Conservation (phyloP, 345 rosid genomes). For the Pistacia atlantica region DNA sequence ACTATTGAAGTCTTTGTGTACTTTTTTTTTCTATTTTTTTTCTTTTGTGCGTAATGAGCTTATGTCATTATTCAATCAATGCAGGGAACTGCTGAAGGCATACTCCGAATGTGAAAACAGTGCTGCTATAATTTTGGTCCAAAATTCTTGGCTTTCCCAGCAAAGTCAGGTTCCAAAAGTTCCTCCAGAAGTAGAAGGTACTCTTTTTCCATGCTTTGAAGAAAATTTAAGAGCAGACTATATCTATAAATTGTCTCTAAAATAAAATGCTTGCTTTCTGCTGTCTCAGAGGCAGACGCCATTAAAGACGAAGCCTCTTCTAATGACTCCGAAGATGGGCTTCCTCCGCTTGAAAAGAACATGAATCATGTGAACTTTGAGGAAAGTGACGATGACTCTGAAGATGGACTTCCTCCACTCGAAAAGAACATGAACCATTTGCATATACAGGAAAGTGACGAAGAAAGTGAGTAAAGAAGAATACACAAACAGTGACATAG, state of each 20-base stretch:
- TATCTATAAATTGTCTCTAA: neutral
- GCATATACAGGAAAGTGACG: conserved; percentile 55
- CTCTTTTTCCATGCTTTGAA: neutral
- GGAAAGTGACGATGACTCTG: conserved; percentile 73
- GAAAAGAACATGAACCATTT: conserved; percentile 86
- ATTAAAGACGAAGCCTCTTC: conserved; percentile 43
- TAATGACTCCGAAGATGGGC: conserved; percentile 70
- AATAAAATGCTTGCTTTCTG: conserved; percentile 10
- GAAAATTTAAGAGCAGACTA: neutral
- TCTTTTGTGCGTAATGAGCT: neutral
- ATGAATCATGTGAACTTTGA: conserved; percentile 63
- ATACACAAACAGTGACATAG: neutral
- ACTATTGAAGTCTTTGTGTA: neutral
- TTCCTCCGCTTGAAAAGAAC: conserved; percentile 88
- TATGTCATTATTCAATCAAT: conserved; percentile 17
- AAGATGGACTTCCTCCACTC: conserved; percentile 82
- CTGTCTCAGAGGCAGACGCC: conserved; percentile 22
- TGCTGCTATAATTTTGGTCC: conserved; percentile 74
- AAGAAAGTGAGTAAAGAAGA: conserved; percentile 45
- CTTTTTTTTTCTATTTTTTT: neutral
- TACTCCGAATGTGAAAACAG: conserved; percentile 80
- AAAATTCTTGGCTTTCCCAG: conserved; percentile 88
- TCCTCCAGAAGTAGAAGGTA: conserved; percentile 49
- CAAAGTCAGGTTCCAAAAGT: conserved; percentile 61
- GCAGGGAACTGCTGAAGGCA: conserved; percentile 84